A percentile compares a stretch with the other conserved stretches of the same genome.
phyloP scores from a whole-genome alignment of 1,284 basidiomycete species.

The Coniferiporia weirii region DNA sequence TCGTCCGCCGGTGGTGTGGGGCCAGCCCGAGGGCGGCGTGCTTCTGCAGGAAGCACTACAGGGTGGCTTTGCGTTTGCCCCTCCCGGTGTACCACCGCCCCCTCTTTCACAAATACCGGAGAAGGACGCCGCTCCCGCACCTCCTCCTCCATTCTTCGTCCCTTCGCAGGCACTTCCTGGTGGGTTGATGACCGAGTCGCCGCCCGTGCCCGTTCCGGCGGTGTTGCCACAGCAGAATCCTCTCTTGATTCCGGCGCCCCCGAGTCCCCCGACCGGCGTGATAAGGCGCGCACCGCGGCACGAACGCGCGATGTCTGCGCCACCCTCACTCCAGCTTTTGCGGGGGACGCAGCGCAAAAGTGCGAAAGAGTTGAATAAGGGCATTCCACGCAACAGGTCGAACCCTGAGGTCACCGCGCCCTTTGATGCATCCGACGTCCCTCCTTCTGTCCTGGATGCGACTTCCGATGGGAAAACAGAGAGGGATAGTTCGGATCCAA shows the following conservation, averaged over 20 bases:
- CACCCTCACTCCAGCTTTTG: constrained; percentile 16
- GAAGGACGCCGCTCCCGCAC: background rate
- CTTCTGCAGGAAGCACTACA: constrained; percentile 13
- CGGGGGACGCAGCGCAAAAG: constrained; percentile 9
- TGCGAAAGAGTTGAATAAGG: constrained; percentile 1
- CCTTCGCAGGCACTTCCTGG: constrained; percentile 3
- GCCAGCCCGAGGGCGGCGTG: constrained; percentile 8
- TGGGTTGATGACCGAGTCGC: background rate
- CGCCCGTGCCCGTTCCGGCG: background rate
- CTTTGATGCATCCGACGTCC: background rate
- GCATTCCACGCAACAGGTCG: constrained; percentile 7
- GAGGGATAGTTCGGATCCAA: background rate
- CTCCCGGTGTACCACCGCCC: background rate
- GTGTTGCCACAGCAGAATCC: background rate
- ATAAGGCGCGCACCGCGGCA: constrained; percentile 13
- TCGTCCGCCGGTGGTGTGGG: constrained; percentile 7
- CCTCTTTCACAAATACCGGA: background rate
- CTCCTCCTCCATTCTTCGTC: constrained; percentile 9
- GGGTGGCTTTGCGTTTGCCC: background rate
- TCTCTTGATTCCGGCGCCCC: background rate
- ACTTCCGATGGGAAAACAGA: background rate
- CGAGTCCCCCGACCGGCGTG: constrained; percentile 11
- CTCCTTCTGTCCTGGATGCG: background rate
- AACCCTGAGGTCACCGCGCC: background rate
- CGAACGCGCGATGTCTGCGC: constrained; percentile 23